These are phyloP conservation scores for Teunomyces stri DNA, from an alignment of 805 yeast genomes.

Conservation along the genomic window DNA sequence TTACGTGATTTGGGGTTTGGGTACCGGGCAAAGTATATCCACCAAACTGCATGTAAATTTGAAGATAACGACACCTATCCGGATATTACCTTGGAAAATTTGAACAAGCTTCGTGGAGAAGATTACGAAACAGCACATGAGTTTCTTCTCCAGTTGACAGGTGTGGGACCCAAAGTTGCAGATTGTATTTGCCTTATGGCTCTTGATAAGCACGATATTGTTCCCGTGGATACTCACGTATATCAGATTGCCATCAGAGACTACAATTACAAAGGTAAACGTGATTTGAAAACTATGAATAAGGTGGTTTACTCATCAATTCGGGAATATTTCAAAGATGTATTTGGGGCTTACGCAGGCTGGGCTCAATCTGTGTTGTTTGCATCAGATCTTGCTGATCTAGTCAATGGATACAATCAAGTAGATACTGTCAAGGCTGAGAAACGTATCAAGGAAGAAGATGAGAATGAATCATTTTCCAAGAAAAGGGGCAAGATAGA, in stretches of 20 bases:
- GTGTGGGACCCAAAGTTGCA: constrained; percentile 98
- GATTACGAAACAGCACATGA: constrained; percentile 54
- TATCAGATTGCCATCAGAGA: constrained; percentile 84
- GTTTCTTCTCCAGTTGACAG: constrained; percentile 63
- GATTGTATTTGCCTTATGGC: constrained; percentile 95
- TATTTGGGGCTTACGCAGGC: constrained; percentile 93
- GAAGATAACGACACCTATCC: constrained; percentile 36
- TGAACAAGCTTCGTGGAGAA: constrained; percentile 43
- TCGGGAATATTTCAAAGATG: constrained; percentile 53
- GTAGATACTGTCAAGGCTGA: neutral
- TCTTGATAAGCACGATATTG: constrained; percentile 77
- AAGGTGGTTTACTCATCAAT: constrained; percentile 54
- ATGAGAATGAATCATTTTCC: neutral
- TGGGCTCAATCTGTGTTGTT: constrained; percentile 98
- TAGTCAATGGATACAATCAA: constrained; percentile 62
- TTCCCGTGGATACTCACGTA: constrained; percentile 95
- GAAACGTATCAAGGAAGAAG: neutral
- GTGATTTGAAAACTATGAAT: constrained; percentile 45
- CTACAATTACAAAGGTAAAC: constrained; percentile 55
- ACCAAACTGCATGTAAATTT: constrained; percentile 67
- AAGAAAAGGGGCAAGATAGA: neutral
- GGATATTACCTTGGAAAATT: constrained; percentile 30
- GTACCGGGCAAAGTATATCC: constrained; percentile 85
- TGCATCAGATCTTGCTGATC: constrained; percentile 74
- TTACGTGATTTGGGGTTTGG: constrained; percentile 71